Percentiles rank a stretch among this genome's conserved stretches.
phyloP scores from a whole-genome alignment of 2,329 filamentous ascomycete species.

The Simplicillium aogashimaense region DNA sequence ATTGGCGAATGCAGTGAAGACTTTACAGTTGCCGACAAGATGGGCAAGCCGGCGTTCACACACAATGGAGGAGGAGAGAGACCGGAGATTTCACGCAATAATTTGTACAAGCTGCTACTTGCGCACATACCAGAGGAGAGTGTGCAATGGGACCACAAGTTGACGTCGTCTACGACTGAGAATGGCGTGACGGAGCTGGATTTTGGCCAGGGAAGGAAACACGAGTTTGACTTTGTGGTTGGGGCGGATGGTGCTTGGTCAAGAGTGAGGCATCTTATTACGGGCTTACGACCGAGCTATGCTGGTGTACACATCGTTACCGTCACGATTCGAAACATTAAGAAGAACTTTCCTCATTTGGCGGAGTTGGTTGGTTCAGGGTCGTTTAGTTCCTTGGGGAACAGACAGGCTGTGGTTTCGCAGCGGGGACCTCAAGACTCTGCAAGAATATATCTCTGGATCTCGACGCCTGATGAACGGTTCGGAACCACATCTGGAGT shows the following conservation, averaged over 20 bases:
- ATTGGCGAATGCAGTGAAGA: slow-evolving; percentile 34
- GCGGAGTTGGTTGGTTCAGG: slow-evolving; percentile 11
- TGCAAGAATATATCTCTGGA: neutral
- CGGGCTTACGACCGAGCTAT: slow-evolving; percentile 23
- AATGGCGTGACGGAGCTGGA: slow-evolving; percentile 9
- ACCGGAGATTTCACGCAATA: slow-evolving; percentile 27
- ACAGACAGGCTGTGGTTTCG: neutral
- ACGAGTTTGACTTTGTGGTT: slow-evolving; percentile 24
- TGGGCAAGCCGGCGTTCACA: slow-evolving; percentile 13
- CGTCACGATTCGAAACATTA: slow-evolving; percentile 20
- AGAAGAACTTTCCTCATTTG: slow-evolving; percentile 25
- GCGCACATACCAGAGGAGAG: slow-evolving; percentile 15
- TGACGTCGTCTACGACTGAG: slow-evolving; percentile 14
- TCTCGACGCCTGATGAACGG: neutral
- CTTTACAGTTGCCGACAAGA: slow-evolving; percentile 19
- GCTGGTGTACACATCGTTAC: slow-evolving; percentile 27
- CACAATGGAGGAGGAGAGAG: slow-evolving; percentile 14
- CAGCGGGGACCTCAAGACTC: neutral
- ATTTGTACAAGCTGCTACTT: slow-evolving; percentile 23
- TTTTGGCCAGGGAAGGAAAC: slow-evolving; percentile 11
- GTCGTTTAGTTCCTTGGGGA: neutral
- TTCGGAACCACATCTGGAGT: neutral
- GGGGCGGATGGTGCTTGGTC: slow-evolving; percentile 31
- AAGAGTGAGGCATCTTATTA: slow-evolving; percentile 24
- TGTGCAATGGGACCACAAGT: slow-evolving; percentile 19